phyloP scores from a whole-genome alignment of 257 asterid species.

The Solanum ossicruentum region DNA sequence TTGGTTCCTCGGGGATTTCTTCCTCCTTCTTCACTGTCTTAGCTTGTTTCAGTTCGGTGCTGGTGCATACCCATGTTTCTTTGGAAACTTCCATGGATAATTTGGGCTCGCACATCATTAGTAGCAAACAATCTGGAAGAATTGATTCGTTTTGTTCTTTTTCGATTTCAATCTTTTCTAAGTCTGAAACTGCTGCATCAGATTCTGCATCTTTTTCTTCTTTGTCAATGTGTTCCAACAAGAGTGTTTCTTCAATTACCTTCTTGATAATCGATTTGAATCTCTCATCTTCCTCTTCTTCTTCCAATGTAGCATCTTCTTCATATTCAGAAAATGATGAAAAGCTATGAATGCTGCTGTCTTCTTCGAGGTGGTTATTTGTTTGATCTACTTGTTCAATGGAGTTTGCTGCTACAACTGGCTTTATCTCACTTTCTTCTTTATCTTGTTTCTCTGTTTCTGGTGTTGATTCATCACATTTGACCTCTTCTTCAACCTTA shows the following conservation, averaged over 20 bases:
- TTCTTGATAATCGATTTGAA: constrained; percentile 10
- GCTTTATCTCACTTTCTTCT: background rate
- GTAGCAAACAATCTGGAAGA: constrained; percentile 70
- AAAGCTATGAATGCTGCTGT: background rate
- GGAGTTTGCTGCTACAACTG: background rate
- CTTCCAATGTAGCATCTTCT: background rate
- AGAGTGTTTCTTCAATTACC: constrained; percentile 5
- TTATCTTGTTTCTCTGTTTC: background rate
- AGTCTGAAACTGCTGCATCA: background rate
- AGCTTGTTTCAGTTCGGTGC: constrained; percentile 48
- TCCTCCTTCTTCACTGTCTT: constrained; percentile 1
- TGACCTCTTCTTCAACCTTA: background rate
- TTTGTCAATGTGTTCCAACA: background rate
- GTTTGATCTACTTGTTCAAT: background rate
- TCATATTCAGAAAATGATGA: background rate
- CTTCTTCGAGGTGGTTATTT: background rate
- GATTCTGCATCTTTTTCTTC: constrained; percentile 3
- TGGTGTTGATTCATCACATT: background rate
- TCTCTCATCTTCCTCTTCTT: background rate
- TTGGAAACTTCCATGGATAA: constrained; percentile 92
- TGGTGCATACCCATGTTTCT: constrained; percentile 96
- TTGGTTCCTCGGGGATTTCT: background rate
- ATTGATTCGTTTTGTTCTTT: background rate
- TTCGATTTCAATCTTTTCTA: constrained; percentile 6
- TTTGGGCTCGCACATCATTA: constrained; percentile 97